phyloP scores from a whole-genome alignment of 768 basidiomycete genomes.

The Dioszegia crocea region DNA sequence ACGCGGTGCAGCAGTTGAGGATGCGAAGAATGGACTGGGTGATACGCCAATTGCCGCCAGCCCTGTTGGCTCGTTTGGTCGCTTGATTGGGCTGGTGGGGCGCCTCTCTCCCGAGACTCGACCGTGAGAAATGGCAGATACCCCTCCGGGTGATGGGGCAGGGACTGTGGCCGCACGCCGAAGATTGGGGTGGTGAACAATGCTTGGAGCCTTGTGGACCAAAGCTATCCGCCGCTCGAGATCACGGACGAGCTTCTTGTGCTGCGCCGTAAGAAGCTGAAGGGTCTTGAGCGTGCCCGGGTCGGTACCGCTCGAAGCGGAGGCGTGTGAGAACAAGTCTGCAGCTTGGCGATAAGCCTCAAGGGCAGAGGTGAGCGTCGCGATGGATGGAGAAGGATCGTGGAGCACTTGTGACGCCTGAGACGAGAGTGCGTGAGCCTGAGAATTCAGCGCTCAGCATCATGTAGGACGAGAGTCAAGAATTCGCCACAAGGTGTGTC shows the following conservation, averaged over 20 bases:
- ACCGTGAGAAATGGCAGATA: neutral
- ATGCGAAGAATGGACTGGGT: slow-evolving; percentile 3
- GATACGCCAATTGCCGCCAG: neutral
- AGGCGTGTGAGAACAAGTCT: slow-evolving; percentile 21
- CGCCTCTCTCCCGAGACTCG: neutral
- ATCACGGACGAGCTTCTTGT: slow-evolving; percentile 40
- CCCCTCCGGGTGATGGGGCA: neutral
- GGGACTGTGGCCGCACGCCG: slow-evolving; percentile 1
- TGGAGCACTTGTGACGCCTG: slow-evolving; percentile 27
- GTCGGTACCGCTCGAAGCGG: neutral
- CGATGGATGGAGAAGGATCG: slow-evolving; percentile 5
- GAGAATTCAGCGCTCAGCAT: neutral
- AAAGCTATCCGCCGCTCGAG: slow-evolving; percentile 30
- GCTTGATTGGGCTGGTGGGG: neutral
- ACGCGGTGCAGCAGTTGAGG: neutral
- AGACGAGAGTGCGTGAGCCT: slow-evolving; percentile 39
- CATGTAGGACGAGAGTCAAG: neutral
- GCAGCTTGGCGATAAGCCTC: slow-evolving; percentile 28
- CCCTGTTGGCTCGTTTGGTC: neutral
- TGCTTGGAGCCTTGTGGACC: neutral
- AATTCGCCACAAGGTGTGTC: neutral
- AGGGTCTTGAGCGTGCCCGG: slow-evolving; percentile 22
- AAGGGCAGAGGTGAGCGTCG: slow-evolving; percentile 20
- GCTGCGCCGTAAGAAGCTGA: slow-evolving; percentile 37
- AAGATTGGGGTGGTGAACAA: neutral